Percentiles rank a stretch among this genome's conserved stretches.
Conservation (phyloP, 805 yeast species). For the Ogataea salicorniae region DNA sequence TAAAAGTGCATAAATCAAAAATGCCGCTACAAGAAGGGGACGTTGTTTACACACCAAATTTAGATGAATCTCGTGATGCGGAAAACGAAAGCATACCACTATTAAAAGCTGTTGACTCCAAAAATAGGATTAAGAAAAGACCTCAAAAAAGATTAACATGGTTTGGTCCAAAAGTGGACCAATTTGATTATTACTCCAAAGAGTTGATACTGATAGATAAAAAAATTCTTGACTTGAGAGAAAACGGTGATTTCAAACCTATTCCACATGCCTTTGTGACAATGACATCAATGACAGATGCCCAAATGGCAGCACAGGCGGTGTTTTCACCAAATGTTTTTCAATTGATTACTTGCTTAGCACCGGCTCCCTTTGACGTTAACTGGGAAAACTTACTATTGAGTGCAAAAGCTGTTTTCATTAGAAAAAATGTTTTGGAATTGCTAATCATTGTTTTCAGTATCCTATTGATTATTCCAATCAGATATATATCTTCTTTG, state of each 20-base stretch:
- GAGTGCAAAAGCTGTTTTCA: conserved; percentile 33
- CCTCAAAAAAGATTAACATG: conserved; percentile 20
- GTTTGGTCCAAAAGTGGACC: conserved; percentile 28
- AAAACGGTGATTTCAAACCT: conserved; percentile 34
- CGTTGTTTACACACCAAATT: conserved; percentile 9
- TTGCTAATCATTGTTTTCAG: conserved; percentile 42
- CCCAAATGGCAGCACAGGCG: conserved; percentile 97
- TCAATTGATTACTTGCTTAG: conserved; percentile 74
- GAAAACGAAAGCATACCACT: conserved; percentile 16
- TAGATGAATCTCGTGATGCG: conserved; percentile 2
- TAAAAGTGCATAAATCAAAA: conserved; percentile 26
- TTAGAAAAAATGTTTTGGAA: conserved; percentile 30
- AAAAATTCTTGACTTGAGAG: conserved; percentile 31
- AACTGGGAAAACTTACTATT: conserved; percentile 63
- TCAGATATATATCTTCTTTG: conserved; percentile 51
- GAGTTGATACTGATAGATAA: conserved; percentile 34
- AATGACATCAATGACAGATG: conserved; percentile 89
- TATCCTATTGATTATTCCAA: conserved; percentile 48
- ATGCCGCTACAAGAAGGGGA: conserved; percentile 11
- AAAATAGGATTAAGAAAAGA: conserved; percentile 10
- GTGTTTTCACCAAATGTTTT: conserved; percentile 86
- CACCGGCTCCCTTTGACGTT: conserved; percentile 95
- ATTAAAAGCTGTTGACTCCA: conserved; percentile 15
- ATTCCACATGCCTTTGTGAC: conserved; percentile 67
- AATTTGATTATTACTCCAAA: conserved; percentile 32